A percentile compares a stretch with the other conserved stretches of the same genome.
Conservation (phyloP, 2,329 filamentous ascomycete species). For the Penicillium digitatum region DNA sequence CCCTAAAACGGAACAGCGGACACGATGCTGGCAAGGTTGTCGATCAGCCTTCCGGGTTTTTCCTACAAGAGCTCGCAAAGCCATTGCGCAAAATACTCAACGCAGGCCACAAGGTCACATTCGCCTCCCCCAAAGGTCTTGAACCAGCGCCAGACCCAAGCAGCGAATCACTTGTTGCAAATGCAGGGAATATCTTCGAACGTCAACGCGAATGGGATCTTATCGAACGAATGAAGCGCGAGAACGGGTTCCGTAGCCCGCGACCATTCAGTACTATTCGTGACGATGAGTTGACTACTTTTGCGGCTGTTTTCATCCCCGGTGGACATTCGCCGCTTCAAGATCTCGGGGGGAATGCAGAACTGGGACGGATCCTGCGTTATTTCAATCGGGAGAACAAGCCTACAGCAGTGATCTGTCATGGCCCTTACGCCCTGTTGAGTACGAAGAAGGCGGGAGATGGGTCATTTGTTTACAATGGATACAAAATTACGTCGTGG, state of each 20-base stretch:
- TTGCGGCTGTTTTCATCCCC: constrained; percentile 44
- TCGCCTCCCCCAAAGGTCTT: constrained; percentile 44
- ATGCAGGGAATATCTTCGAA: constrained; percentile 48
- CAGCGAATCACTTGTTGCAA: constrained; percentile 42
- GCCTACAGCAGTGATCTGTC: constrained; percentile 47
- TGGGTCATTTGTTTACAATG: constrained; percentile 44
- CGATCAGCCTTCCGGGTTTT: constrained; percentile 35
- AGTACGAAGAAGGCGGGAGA: constrained; percentile 38
- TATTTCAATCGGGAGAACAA: constrained; percentile 43
- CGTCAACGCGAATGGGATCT: constrained; percentile 40
- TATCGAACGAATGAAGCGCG: constrained; percentile 45
- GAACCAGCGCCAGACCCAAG: constrained; percentile 43
- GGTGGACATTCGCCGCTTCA: constrained; percentile 46
- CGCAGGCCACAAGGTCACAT: constrained; percentile 43
- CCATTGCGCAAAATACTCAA: constrained; percentile 38
- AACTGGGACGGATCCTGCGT: constrained; percentile 42
- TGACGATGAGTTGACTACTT: constrained; percentile 41
- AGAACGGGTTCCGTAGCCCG: constrained; percentile 43
- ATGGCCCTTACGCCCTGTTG: constrained; percentile 47
- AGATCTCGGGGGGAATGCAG: constrained; percentile 42
- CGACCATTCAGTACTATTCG: constrained; percentile 38
- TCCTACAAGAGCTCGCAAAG: constrained; percentile 42
- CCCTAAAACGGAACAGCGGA: constrained; percentile 31
- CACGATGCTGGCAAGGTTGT: constrained; percentile 22
- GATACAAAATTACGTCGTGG: constrained; percentile 47